Conservation (phyloP, 768 basidiomycete species). For the Tulasnella sp. region DNA sequence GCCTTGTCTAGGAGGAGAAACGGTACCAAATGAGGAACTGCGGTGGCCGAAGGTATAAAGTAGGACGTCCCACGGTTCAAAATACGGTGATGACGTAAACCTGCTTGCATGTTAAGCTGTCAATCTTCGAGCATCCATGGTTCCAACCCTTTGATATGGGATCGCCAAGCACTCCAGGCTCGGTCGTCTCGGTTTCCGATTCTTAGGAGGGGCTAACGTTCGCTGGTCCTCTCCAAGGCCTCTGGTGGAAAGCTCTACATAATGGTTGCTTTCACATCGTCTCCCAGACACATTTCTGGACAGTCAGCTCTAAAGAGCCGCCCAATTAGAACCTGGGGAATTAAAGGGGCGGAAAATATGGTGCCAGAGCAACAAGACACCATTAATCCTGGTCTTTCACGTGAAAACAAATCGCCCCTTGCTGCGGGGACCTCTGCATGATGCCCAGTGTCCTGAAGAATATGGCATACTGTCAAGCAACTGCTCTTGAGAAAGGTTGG, state of each 20-base stretch:
- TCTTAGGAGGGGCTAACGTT: background rate
- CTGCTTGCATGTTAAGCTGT: background rate
- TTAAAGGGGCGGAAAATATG: background rate
- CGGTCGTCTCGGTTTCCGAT: background rate
- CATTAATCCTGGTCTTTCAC: background rate
- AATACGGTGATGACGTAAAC: background rate
- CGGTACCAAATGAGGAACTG: background rate
- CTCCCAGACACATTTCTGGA: background rate
- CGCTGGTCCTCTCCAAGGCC: background rate
- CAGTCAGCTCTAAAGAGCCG: background rate
- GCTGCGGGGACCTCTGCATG: background rate
- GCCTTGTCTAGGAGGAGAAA: background rate
- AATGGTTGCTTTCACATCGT: background rate
- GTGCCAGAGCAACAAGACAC: background rate
- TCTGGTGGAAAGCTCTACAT: background rate
- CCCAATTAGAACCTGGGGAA: background rate
- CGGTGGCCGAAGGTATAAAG: background rate
- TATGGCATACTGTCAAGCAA: background rate
- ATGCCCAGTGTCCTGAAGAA: background rate
- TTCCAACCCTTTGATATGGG: background rate
- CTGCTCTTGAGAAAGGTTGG: background rate
- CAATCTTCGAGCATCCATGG: background rate
- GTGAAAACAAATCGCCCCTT: background rate
- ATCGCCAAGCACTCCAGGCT: background rate
- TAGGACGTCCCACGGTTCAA: background rate